Percentiles rank a stretch among this genome's conserved stretches.
Conservation (phyloP, 192 early-diverging fungal species). For the Spizellomyces sp. region DNA sequence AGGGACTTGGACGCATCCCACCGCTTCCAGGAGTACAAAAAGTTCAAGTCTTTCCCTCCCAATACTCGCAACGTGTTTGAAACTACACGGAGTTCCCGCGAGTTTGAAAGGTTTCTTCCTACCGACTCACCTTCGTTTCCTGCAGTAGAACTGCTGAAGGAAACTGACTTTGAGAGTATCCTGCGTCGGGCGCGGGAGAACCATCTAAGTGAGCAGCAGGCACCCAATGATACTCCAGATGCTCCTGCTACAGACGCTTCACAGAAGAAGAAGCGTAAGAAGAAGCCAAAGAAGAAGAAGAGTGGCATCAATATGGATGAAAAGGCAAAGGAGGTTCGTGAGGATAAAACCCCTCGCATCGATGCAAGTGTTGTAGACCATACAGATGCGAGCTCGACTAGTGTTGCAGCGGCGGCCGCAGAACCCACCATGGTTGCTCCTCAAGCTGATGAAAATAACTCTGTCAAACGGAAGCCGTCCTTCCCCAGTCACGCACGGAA, state of each 20-base stretch:
- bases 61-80: neutral
- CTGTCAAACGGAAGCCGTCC: too few species aligned
- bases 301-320: neutral
- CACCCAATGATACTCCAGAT: neutral
- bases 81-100: neutral
- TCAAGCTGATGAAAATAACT: too few species aligned
- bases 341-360: too few species aligned
- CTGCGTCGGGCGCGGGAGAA: neutral
- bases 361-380: too few species aligned
- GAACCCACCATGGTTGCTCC: too few species aligned
- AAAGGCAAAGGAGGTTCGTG: too few species aligned
- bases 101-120: neutral
- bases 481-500: too few species aligned
- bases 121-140: neutral
- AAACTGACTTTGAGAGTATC: neutral
- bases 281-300: slow-evolving; percentile 14
- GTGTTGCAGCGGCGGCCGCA: too few species aligned
- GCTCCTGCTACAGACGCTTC: neutral
- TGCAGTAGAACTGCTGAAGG: neutral
- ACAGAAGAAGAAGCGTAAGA: slow-evolving; percentile 21
- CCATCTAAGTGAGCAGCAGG: neutral
- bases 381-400: too few species aligned
- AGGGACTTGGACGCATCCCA: neutral
- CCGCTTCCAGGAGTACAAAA: neutral
- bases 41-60: neutral